Conservation (phyloP, 129 eudicot species). For the Kitagawia praeruptora region DNA sequence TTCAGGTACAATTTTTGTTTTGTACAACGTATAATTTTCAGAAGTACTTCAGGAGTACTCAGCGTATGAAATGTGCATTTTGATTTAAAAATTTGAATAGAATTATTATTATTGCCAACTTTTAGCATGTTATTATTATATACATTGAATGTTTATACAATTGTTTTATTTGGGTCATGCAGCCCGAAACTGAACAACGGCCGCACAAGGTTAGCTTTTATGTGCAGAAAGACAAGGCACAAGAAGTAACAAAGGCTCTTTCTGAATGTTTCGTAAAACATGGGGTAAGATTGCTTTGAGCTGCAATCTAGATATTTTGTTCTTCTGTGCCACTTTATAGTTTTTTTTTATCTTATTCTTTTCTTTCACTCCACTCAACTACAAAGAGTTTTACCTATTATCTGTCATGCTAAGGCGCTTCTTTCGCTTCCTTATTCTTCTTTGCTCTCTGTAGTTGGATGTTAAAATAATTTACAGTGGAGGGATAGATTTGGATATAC, state of each 20-base stretch:
- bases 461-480: slow-evolving; percentile 97
- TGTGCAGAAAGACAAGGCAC: slow-evolving; percentile 78
- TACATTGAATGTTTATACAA: background rate
- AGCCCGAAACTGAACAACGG: slow-evolving; percentile 87
- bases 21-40: background rate
- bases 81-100: background rate
- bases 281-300: slow-evolving; percentile 48
- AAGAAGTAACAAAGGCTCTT: slow-evolving; percentile 62
- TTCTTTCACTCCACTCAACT: background rate
- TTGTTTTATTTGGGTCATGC: slow-evolving; percentile 21
- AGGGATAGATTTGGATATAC: slow-evolving; percentile 85
- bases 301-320: background rate
- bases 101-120: background rate
- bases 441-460: slow-evolving; percentile 57
- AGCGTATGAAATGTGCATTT: background rate
- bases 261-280: slow-evolving; percentile 46
- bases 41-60: background rate
- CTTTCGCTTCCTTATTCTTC: slow-evolving; percentile 2
- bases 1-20: slow-evolving; percentile 45
- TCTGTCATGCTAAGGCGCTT: background rate
- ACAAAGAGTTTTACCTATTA: background rate
- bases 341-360: background rate
- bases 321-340: background rate
- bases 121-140: slow-evolving; percentile 2
- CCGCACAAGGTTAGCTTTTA: slow-evolving; percentile 87